phyloP scores from a whole-genome alignment of 148 eudicot genomes.

The Arctostaphylos glauca region DNA sequence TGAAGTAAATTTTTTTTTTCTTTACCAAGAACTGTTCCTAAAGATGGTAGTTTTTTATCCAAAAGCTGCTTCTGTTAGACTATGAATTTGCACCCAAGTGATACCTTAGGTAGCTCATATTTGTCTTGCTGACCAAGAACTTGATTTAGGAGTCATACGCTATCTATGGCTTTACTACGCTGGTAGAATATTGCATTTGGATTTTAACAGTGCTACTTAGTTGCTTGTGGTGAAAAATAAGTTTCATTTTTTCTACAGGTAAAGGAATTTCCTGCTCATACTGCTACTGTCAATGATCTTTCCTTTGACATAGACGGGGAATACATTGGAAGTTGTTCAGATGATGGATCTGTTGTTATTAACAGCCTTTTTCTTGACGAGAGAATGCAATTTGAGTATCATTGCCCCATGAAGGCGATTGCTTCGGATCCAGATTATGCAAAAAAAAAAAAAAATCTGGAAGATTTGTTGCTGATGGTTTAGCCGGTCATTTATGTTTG shows the following conservation, averaged over 20 bases:
- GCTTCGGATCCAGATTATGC: slow-evolving; percentile 93
- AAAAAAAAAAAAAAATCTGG: slow-evolving; percentile 62
- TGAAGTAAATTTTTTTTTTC: no score
- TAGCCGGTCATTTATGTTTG: slow-evolving; percentile 80
- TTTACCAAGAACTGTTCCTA: no score
- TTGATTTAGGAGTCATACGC: background rate
- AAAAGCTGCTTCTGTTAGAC: no score
- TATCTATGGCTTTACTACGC: background rate
- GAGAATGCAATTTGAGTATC: slow-evolving; percentile 83
- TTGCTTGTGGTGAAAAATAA: slow-evolving; percentile 7
- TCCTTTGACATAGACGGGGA: slow-evolving; percentile 91
- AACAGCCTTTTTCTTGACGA: slow-evolving; percentile 85
- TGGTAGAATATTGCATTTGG: background rate
- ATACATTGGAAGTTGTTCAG: slow-evolving; percentile 95
- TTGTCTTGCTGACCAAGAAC: no score
- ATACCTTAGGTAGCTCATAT: no score
- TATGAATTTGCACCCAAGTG: no score
- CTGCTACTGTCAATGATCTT: slow-evolving; percentile 83
- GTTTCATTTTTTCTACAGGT: slow-evolving; percentile 43
- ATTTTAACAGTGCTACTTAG: background rate
- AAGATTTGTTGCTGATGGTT: slow-evolving; percentile 95
- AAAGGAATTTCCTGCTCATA: slow-evolving; percentile 74
- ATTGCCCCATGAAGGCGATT: slow-evolving; percentile 94
- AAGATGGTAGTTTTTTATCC: no score
- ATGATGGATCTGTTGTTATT: slow-evolving; percentile 91